Conservation (phyloP, 768 basidiomycete species). For the Coprinellus micaceus region DNA sequence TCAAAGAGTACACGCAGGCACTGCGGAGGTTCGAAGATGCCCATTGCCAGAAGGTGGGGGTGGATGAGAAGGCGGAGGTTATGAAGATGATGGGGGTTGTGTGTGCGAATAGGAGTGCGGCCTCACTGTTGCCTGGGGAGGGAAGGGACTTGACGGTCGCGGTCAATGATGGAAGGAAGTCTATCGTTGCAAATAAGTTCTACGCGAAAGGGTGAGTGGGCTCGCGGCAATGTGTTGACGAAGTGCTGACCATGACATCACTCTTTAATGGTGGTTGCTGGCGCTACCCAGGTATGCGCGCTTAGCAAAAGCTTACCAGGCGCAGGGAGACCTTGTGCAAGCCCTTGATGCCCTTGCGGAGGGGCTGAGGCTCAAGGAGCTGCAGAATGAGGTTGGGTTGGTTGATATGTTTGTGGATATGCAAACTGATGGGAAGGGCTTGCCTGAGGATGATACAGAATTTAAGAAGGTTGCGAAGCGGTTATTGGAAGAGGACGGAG, state of each 20-base stretch:
- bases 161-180: constrained; percentile 11
- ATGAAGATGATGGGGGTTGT: constrained; percentile 9
- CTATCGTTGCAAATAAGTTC: constrained; percentile 8
- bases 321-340: constrained; percentile 9
- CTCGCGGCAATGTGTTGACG: background rate
- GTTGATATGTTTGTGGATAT: constrained; percentile 17
- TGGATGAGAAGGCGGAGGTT: constrained; percentile 5
- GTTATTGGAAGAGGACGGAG: constrained; percentile 9
- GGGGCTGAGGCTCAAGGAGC: constrained; percentile 12
- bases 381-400: constrained; percentile 12
- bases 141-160: constrained; percentile 7
- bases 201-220: constrained; percentile 13
- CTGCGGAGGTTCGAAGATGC: constrained; percentile 12
- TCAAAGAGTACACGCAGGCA: constrained; percentile 6
- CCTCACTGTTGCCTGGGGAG: constrained; percentile 1
- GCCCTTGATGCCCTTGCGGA: constrained; percentile 14
- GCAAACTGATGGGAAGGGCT: constrained; percentile 16
- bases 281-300: constrained; percentile 13
- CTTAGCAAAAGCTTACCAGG: constrained; percentile 15
- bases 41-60: constrained; percentile 5
- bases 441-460: constrained; percentile 14
- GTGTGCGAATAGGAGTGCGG: constrained; percentile 5
- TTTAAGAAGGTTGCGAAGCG: constrained; percentile 1
- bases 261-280: background rate
- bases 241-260: background rate